Conservation (phyloP, 1,139 yeast genomes). For the Magnusiomyces sp. region DNA sequence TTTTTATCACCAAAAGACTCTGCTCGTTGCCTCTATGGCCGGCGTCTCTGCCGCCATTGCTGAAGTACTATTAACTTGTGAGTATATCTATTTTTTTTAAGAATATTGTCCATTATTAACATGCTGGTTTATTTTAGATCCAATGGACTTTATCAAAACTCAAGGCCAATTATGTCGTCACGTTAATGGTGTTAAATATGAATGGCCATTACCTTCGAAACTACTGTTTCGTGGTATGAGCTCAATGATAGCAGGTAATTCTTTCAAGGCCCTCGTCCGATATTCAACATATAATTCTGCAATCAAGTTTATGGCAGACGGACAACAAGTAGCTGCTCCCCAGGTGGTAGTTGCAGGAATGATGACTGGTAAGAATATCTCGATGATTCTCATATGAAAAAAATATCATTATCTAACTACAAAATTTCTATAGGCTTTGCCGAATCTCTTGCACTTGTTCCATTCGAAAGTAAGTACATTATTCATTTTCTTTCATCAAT, state of each 20-base stretch:
- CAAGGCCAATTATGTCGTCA: slow-evolving; percentile 52
- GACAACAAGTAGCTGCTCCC: slow-evolving; percentile 27
- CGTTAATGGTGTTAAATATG: slow-evolving; percentile 34
- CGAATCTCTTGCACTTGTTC: slow-evolving; percentile 78
- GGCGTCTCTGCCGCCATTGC: slow-evolving; percentile 70
- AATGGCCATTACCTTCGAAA: slow-evolving; percentile 36
- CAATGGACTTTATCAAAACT: slow-evolving; percentile 77
- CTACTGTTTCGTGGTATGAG: slow-evolving; percentile 66
- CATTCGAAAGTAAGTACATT: slow-evolving; percentile 54
- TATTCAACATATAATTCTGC: slow-evolving; percentile 70
- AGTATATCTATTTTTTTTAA: slow-evolving; percentile 10
- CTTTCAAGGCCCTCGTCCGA: slow-evolving; percentile 63
- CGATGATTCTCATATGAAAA: not conserved
- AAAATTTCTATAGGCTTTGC: slow-evolving; percentile 36
- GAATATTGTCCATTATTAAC: not conserved
- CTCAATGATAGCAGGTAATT: slow-evolving; percentile 69
- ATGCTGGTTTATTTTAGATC: slow-evolving; percentile 35
- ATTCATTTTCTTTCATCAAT: not conserved
- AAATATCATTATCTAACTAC: slow-evolving; percentile 1
- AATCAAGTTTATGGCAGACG: slow-evolving; percentile 59
- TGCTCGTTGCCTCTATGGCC: slow-evolving; percentile 55
- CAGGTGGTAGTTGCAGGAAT: slow-evolving; percentile 62
- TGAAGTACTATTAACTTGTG: slow-evolving; percentile 57
- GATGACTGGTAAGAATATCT: slow-evolving; percentile 49
- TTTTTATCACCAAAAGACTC: too few relatives aligned